A percentile compares a stretch with the other conserved stretches of the same genome.
Conservation (phyloP, 2,329 filamentous ascomycete genomes). For the Paecilomyces formosus region DNA sequence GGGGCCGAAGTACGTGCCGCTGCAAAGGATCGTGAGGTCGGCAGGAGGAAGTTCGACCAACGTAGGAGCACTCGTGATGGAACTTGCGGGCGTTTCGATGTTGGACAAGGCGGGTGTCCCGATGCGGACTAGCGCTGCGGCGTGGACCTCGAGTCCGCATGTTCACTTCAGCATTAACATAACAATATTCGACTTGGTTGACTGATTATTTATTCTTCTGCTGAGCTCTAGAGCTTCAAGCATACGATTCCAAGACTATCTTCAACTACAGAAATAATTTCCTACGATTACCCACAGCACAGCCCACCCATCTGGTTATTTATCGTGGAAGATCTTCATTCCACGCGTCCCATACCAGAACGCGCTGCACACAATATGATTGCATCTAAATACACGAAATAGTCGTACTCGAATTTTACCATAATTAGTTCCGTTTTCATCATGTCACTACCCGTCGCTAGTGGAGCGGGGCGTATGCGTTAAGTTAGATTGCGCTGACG, state of each 20-base stretch:
- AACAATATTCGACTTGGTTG: too few species aligned
- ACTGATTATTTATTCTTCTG: background rate
- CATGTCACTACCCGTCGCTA: background rate
- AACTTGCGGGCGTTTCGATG: conserved; percentile 2
- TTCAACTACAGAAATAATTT: background rate
- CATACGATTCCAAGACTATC: background rate
- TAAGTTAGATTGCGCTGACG: background rate
- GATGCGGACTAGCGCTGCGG: conserved; percentile 13
- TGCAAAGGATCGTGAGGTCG: conserved; percentile 1
- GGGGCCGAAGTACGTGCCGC: background rate
- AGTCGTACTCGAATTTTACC: conserved; percentile 4
- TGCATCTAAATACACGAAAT: conserved; percentile 8
- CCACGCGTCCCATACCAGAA: conserved; percentile 2
- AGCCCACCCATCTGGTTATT: background rate
- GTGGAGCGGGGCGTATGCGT: background rate
- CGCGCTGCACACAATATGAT: conserved; percentile 1
- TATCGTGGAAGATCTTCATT: background rate
- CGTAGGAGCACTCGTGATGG: background rate
- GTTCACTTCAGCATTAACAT: too few species aligned
- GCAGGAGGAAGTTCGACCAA: conserved; percentile 5
- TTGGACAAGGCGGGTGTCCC: conserved; percentile 1
- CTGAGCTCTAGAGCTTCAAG: background rate
- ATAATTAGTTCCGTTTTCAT: conserved; percentile 1
- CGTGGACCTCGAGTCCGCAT: too few species aligned
- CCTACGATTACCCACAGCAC: background rate